Evolutionary conservation across 208 protist species (phyloP), one percentile per base, ranked within the genome.

Genomic region (Leishmania aethiopica): DNA sequence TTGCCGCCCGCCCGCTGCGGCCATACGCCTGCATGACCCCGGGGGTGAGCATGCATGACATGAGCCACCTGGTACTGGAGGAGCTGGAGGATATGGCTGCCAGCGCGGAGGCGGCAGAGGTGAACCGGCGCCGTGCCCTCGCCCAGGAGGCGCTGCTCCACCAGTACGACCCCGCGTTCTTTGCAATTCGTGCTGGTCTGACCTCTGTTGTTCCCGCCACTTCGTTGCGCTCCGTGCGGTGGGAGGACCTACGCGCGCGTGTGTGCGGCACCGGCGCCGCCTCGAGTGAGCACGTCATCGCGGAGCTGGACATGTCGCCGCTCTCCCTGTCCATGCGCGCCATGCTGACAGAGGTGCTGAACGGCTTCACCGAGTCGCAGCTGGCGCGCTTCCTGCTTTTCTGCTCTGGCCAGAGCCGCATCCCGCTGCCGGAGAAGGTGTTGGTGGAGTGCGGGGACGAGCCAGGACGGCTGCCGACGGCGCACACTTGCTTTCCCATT

Each of bases 401-500:
- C 87, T 96, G 93, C 81, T 92, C 92, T 32, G 95, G 95, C 0
- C 95, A 98, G 85, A 90, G 90, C 37, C 87, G 93, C 22, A 83
- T 98, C 53, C 95, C 95, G 17, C 85, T 98, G 45, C 92, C 93
- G 11, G 93, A 98, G 71, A 91, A 90, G 83, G 89, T 98, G 49
- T 79, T 92, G 49, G 95, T 98, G 42, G 88, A 83, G 49, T 95
- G 91, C 78, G 95, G 95, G 35, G 95, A 98, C 78, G 91, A 98
- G 77, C 84, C 91, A 2, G 75, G 81, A 7, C 87, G 87, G 37
- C 79, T 97, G 51, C 95, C 95, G 25, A 97, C 95, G 3, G 91
- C 95, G 32, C 95, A 98, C 89, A 98, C 95, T 17, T 98, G 95
- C 86, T 95, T 90, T 35, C 95, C 95, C 28, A 97, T 97, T 60